Percentiles rank a stretch among this genome's conserved stretches.
Evolutionary conservation across 257 asterid species (phyloP).

Genomic region (Penstemon barbatus): DNA sequence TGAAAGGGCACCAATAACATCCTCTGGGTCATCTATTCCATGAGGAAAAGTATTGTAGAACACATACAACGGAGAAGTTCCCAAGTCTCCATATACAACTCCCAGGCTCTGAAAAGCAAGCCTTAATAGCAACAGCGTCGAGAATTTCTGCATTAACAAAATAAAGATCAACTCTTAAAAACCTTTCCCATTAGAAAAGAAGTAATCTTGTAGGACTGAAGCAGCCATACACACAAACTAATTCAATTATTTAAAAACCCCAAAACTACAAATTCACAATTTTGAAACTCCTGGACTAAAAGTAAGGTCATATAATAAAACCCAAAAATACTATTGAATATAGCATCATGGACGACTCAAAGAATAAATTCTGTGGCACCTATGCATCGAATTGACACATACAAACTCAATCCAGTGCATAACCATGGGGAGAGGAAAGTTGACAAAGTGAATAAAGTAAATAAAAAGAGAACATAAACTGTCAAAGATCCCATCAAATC

Average conservation of each 20-base stretch:
- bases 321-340: neutral
- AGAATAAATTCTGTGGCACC: neutral
- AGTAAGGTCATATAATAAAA: neutral
- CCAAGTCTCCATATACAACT: constrained; percentile 67
- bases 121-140: constrained; percentile 51
- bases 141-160: constrained; percentile 44
- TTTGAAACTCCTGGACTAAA: neutral
- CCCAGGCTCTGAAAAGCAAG: constrained; percentile 70
- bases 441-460: neutral
- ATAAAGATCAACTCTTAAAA: neutral
- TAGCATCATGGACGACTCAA: neutral
- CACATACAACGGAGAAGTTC: constrained; percentile 71
- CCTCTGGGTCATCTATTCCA: constrained; percentile 59
- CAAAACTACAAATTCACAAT: neutral
- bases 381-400: neutral
- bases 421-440: neutral
- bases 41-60: constrained; percentile 64
- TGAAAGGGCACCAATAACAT: constrained; percentile 70
- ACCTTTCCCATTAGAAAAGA: neutral
- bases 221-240: neutral
- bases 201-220: neutral
- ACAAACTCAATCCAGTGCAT: neutral
- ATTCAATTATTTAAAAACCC: neutral
- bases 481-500: neutral
- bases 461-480: neutral